Base-by-base conservation (phyloP, 75 land plant genomes). In the Chamaecyparis obtusa region DNA sequence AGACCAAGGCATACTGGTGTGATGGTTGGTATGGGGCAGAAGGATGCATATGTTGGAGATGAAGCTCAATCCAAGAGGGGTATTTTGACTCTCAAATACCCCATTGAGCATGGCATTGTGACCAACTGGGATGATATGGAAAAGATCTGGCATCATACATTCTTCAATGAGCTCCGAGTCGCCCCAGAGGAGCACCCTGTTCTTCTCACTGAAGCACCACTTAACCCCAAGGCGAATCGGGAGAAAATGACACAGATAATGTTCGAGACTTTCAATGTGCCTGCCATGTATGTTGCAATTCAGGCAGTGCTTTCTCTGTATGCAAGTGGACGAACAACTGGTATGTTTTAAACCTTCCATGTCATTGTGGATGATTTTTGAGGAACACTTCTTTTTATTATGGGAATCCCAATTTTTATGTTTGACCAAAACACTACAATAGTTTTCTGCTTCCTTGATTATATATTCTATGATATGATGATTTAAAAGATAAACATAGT, bases 231-330 rank as follows among this genome's bases (percentile, higher is more conserved):
- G 85, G 93, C 88, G 27, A 92, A 92, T 83, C 88, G 93, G 3
- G 93, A 92, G 93, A 92, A 91, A 83, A 91, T 92, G 92, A 92
- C 93, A 10, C 93, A 92, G 88, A 92, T 92, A 57, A 92, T 92
- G 93, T 92, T 92, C 79, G 93, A 92, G 76, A 87, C 89, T 16
- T 92, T 91, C 86, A 91, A 92, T 85, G 93, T 91, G 37, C 93
- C 93, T 37, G 93, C 93, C 57, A 91, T 92, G 93, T 92, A 89
- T 87, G 88, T 92, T 64, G 90, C 91, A 33, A 89, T 90, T 48
- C 91, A 90, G 49, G 91, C 91, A 32, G 91, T 90, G 72, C 90
- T 88, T 30, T 92, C 94, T 41, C 82, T 93, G 5, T 93, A 93
- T 88, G 92, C 94, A 37, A 93, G 91, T 89, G 94, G 94, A 41